Evolutionary conservation across 2,329 filamentous ascomycete species (phyloP).

Genomic region (Trichoderma arundinaceum): DNA sequence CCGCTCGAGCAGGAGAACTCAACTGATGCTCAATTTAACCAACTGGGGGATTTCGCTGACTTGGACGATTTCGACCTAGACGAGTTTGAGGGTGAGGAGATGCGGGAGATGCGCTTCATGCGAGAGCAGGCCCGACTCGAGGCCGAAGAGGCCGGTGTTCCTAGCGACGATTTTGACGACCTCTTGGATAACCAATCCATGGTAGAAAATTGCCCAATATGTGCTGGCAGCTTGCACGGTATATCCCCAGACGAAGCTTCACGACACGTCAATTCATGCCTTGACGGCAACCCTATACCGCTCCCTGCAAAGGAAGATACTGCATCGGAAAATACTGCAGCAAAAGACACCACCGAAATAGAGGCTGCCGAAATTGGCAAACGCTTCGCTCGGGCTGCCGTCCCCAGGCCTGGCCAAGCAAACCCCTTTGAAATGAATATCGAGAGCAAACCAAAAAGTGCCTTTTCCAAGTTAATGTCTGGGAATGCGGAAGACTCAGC

Average conservation of each 20-base stretch:
- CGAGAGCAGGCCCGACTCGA: conserved; percentile 74
- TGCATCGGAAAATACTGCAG: no score
- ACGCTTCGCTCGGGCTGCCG: conserved; percentile 69
- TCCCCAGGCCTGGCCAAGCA: conserved; percentile 78
- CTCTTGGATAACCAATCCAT: conserved; percentile 42
- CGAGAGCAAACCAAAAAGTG: conserved; percentile 60
- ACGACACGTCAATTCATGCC: conserved; percentile 87
- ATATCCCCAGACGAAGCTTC: conserved; percentile 71
- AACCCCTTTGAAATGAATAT: conserved; percentile 72
- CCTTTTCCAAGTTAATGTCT: conserved; percentile 93
- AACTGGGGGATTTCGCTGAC: conserved; percentile 45
- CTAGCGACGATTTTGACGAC: conserved; percentile 45
- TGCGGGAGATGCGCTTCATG: conserved; percentile 72
- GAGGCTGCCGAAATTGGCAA: conserved; percentile 54
- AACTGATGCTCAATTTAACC: conserved; percentile 43
- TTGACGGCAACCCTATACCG: conserved; percentile 78
- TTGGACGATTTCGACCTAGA: conserved; percentile 64
- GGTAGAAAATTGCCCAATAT: conserved; percentile 73
- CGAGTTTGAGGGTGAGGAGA: conserved; percentile 66
- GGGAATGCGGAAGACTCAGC: conserved; percentile 87
- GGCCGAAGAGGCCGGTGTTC: conserved; percentile 58
- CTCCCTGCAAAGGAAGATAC: conserved; percentile 48
- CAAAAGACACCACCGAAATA: conserved; percentile 38
- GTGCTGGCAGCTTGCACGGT: conserved; percentile 66
- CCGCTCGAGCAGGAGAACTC: conserved; percentile 43